Conservation (phyloP, 2,329 filamentous ascomycete species). For the Pyrenophora tritici-repentis region DNA sequence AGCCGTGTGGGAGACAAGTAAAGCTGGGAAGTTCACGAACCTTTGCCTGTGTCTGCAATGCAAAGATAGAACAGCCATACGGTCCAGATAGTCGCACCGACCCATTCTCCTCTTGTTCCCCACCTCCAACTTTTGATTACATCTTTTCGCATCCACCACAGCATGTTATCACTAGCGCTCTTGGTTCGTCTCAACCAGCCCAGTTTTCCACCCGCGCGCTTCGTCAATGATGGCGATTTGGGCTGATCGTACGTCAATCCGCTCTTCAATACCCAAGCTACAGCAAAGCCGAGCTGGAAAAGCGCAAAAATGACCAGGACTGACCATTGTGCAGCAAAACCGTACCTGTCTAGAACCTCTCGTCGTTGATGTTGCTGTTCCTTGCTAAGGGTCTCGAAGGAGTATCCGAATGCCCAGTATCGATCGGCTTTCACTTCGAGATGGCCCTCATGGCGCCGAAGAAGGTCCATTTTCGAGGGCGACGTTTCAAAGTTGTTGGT, state of each 20-base stretch:
- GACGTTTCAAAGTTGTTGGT: not conserved
- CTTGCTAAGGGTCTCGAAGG: conserved; percentile 57
- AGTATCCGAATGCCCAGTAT: conserved; percentile 52
- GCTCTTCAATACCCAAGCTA: conserved; percentile 37
- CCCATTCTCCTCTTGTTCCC: conserved; percentile 59
- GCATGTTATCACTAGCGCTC: conserved; percentile 32
- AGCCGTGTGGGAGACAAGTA: not conserved
- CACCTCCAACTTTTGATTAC: conserved; percentile 51
- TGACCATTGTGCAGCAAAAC: conserved; percentile 61
- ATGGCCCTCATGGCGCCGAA: conserved; percentile 31
- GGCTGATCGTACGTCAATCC: conserved; percentile 43
- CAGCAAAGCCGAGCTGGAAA: conserved; percentile 49
- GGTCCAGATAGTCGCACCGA: conserved; percentile 56
- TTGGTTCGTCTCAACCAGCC: conserved; percentile 32
- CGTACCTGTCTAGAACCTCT: conserved; percentile 60
- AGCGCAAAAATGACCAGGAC: conserved; percentile 53
- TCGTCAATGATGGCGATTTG: conserved; percentile 51
- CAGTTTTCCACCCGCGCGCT: conserved; percentile 27
- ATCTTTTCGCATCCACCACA: conserved; percentile 55
- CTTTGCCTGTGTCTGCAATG: conserved; percentile 58
- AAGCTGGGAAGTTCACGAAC: conserved; percentile 46
- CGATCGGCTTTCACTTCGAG: conserved; percentile 30
- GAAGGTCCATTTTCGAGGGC: conserved; percentile 20
- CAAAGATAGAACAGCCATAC: conserved; percentile 58
- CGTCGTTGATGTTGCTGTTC: conserved; percentile 58